Base-by-base conservation (phyloP, 202 grass and related monocot genomes). In the Saccharum hybrid region DNA sequence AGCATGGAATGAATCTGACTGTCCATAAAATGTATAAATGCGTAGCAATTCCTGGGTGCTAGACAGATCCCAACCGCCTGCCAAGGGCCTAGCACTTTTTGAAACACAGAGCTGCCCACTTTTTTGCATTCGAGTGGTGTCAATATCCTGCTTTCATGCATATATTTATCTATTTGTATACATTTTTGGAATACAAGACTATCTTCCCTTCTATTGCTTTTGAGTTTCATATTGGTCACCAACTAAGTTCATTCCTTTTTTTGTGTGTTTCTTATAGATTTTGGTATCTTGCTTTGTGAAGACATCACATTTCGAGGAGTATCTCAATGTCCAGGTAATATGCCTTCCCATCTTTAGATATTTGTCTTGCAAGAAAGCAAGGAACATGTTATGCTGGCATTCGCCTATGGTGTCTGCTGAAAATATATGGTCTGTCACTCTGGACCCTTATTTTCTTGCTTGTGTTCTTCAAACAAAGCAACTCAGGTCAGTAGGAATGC, bases 241-340 rank as follows among this genome's bases (percentile, higher is more conserved):
- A 72, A 15, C 16, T 49, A 15, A 60, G n/a, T 80, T 80, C 36
- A 54, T 72, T 81, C 67, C 37, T 22, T 41, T 77, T 86, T 91
- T 73, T 19, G n/a, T 80, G 37, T 43, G 48, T 82, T 71, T 84
- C 46, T 75, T 88, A 49, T 82, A 99, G 96, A 90, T 96, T 82
- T 90, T 94, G 23, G 52, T 99, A 84, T 99, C 96, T 75, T 99
- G 93, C 63, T 99, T 99, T 83, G 96, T 99, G 67, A 99, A 96
- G 84, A 99, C 96, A 46, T 92, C 93, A 26, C 96, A 88, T 88
- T 99, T 92, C 77, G 96, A 99, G 78, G 96, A 99, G 82, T 99
- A 86, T 67, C 83, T 99, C 2, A 94, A 90, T 86, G 96, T 99
- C 49, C 92, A 99, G 93, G 96, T 99, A 86, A 66, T 79, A 22